These are phyloP conservation scores for Mortierella claussenii DNA, from an alignment of 192 early-diverging fungal species.

Conservation along the genomic window DNA sequence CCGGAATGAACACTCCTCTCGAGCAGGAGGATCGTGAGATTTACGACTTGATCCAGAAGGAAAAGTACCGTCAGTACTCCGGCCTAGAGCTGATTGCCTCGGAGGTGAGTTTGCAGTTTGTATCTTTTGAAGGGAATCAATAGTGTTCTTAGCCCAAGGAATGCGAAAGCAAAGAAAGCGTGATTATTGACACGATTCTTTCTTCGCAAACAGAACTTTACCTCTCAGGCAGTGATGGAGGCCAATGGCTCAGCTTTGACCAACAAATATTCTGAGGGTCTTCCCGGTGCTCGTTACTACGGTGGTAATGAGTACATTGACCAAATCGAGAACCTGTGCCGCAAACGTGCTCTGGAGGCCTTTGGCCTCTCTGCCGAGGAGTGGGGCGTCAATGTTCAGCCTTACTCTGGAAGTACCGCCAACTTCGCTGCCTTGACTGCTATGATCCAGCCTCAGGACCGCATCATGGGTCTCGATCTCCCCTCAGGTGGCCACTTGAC, in stretches of 20 bases:
- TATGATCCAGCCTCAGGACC: constrained; percentile 94
- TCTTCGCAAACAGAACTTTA: constrained; percentile 96
- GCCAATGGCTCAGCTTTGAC: constrained; percentile 99
- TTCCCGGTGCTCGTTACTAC: constrained; percentile 98
- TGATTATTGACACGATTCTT: neutral
- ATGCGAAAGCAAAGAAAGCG: neutral
- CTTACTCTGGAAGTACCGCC: constrained; percentile 99
- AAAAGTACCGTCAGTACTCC: constrained; percentile 98
- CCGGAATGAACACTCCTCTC: constrained; percentile 89
- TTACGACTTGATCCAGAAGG: constrained; percentile 93
- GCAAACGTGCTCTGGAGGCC: constrained; percentile 92
- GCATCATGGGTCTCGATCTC: constrained; percentile 99
- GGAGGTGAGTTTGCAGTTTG: constrained; percentile 83
- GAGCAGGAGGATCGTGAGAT: constrained; percentile 93
- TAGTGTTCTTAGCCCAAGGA: no score
- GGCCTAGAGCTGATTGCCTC: constrained; percentile 99
- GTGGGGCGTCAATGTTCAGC: constrained; percentile 99
- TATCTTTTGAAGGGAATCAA: no score
- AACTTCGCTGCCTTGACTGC: constrained; percentile 99
- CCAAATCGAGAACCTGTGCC: constrained; percentile 95
- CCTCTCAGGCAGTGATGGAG: constrained; percentile 99
- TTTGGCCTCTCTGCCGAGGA: constrained; percentile 88
- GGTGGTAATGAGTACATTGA: constrained; percentile 99
- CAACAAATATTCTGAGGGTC: constrained; percentile 99
- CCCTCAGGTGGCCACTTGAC: constrained; percentile 99